Evolutionary conservation across 2,329 filamentous ascomycete species (phyloP), one percentile per base, ranked within the genome.

Genomic region (Hortaea werneckii): DNA sequence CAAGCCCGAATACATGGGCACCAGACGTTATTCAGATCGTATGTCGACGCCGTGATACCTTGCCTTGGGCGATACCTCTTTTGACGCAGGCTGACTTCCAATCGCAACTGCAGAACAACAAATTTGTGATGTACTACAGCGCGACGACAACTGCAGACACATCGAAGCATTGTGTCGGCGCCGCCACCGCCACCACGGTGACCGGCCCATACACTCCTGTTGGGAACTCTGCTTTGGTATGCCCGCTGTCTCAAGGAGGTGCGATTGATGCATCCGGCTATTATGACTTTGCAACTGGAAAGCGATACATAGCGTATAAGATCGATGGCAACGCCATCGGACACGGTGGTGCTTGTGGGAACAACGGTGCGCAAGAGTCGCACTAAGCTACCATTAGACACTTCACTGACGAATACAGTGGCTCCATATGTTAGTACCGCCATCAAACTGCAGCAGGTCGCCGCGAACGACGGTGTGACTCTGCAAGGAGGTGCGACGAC

Each of bases 11-110:
- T 46, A 75, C 74, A 27, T 83, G 78, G 78, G 79, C 79, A 0
- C 80, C 79, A 7, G 78, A 82, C 55, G 75, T 83, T 5, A 66
- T 72, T 9, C 63, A 61, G 45, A 62, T 79, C 29, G 59, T 50
- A 44, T 45, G 51, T 48, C 20, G 29, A 35, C 8, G 32, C n/a
- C 32, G 32, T 35, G 32, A 20, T 20, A 20, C 20, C 20, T 20
- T 4, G 20, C 20, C 20, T 20, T 35, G 32, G 4, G 32, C 32
- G 32, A 35, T 12, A 35, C 32, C 9, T 35, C 2, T 12, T 35
- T 35, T 9, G 9, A 35, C 32, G 32, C 32, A 35, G 32, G 32
- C 32, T 35, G 32, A 35, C 32, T 9, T 5, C 29, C 10, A 30
- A 41, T 34, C 27, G 30, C 12, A 9, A 30, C 32, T 49, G 49